Percentiles rank a stretch among this genome's conserved stretches.
phyloP scores from a whole-genome alignment of 352 stramenopile species.

The Lagenidium giganteum region DNA sequence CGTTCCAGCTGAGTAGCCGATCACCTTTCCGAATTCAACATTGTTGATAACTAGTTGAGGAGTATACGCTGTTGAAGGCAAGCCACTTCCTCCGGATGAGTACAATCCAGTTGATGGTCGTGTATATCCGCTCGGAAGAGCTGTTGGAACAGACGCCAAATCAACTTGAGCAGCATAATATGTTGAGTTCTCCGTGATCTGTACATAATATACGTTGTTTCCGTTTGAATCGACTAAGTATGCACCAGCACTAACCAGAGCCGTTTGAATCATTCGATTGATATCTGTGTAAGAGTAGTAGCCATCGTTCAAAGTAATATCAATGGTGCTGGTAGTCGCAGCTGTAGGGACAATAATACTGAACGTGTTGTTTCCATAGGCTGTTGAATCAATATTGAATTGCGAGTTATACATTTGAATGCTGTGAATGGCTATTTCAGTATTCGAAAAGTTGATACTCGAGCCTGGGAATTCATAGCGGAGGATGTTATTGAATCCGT shows the following conservation, averaged over 20 bases:
- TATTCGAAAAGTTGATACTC: slow-evolving; percentile 12
- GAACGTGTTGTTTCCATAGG: slow-evolving; percentile 15
- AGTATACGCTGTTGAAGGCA: slow-evolving; percentile 11
- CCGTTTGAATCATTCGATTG: slow-evolving; percentile 12
- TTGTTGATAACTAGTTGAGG: slow-evolving; percentile 1
- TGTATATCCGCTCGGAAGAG: slow-evolving; percentile 10
- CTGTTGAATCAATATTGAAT: slow-evolving; percentile 17
- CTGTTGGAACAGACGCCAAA: slow-evolving; percentile 5
- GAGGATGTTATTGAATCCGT: slow-evolving; percentile 19
- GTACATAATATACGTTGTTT: slow-evolving; percentile 15
- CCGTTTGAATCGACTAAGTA: slow-evolving; percentile 18
- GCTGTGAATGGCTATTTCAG: slow-evolving; percentile 9
- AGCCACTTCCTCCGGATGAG: slow-evolving; percentile 8
- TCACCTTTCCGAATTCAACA: slow-evolving; percentile 1
- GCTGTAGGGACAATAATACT: slow-evolving; percentile 12
- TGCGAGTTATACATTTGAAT: slow-evolving; percentile 20
- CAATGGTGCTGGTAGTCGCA: slow-evolving; percentile 5
- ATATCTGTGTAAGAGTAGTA: slow-evolving; percentile 20
- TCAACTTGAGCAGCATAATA: slow-evolving; percentile 20
- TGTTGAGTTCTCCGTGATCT: slow-evolving; percentile 11
- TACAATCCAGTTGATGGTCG: slow-evolving; percentile 18
- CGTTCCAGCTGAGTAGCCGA: neutral
- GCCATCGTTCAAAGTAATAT: slow-evolving; percentile 13
- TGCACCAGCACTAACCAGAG: slow-evolving; percentile 10
- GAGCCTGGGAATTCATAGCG: slow-evolving; percentile 5